A percentile compares a stretch with the other conserved stretches of the same genome.
phyloP scores from a whole-genome alignment of 805 yeast genomes.

The Cyberlindnera mycetangii region DNA sequence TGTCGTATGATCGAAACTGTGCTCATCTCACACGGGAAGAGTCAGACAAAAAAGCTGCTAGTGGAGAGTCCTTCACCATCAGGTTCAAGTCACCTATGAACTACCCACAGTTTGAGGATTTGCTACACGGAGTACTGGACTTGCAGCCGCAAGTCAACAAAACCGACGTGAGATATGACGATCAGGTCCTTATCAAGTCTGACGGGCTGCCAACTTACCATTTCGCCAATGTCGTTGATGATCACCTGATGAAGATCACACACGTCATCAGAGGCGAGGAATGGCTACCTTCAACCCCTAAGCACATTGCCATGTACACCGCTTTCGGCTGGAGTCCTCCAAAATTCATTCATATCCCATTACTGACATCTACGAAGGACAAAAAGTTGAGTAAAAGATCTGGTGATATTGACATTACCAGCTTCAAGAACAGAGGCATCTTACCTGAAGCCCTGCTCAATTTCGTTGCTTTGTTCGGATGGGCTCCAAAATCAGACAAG shows the following conservation, averaged over 20 bases:
- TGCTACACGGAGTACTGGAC: constrained; percentile 73
- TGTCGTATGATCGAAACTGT: constrained; percentile 88
- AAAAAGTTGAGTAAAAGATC: constrained; percentile 84
- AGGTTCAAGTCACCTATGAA: constrained; percentile 73
- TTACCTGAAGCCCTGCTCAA: constrained; percentile 86
- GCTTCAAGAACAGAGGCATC: constrained; percentile 57
- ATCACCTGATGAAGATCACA: constrained; percentile 86
- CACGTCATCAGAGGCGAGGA: constrained; percentile 98
- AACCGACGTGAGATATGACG: constrained; percentile 77
- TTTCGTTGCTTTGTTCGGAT: constrained; percentile 87
- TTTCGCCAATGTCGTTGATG: constrained; percentile 94
- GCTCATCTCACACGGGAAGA: constrained; percentile 41
- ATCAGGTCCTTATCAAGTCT: constrained; percentile 85
- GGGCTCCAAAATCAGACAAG: constrained; percentile 69
- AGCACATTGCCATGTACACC: constrained; percentile 80
- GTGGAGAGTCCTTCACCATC: constrained; percentile 46
- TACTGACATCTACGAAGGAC: constrained; percentile 67
- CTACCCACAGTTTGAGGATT: constrained; percentile 68
- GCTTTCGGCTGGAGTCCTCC: constrained; percentile 90
- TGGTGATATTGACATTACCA: constrained; percentile 73
- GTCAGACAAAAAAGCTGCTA: constrained; percentile 34
- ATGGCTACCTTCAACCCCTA: constrained; percentile 96
- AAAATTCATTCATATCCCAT: constrained; percentile 81
- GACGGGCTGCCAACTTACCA: constrained; percentile 96
- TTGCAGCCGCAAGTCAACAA: constrained; percentile 77